phyloP scores from a whole-genome alignment of 2,329 filamentous ascomycete genomes.

The Penicillium glabrum region DNA sequence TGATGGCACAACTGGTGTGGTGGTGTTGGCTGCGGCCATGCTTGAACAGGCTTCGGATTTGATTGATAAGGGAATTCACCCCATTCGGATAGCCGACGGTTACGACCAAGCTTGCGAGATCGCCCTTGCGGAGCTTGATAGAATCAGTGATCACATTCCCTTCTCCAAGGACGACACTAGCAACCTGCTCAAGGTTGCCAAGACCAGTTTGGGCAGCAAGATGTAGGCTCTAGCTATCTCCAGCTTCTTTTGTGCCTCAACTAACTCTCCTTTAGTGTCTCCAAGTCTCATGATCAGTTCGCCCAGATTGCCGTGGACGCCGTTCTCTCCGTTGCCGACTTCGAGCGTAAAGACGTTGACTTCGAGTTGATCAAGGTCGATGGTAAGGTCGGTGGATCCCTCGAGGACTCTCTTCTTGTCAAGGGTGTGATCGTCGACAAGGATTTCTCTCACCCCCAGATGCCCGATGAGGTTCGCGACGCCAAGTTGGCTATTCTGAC shows the following conservation, averaged over 20 bases:
- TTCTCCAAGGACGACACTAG: constrained; percentile 77
- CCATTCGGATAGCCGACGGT: constrained; percentile 96
- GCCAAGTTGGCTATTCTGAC: constrained; percentile 97
- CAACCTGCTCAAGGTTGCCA: constrained; percentile 91
- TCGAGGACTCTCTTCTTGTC: constrained; percentile 91
- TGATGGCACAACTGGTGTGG: constrained; percentile 95
- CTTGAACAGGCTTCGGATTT: constrained; percentile 95
- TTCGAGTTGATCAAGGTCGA: constrained; percentile 99
- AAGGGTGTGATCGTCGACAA: constrained; percentile 99
- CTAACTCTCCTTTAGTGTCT: constrained; percentile 57
- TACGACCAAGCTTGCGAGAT: constrained; percentile 98
- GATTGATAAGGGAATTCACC: constrained; percentile 99
- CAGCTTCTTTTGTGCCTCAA: constrained; percentile 15
- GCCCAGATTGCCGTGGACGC: constrained; percentile 96
- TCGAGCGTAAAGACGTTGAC: constrained; percentile 95
- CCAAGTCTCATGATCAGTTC: constrained; percentile 97
- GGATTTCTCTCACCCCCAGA: constrained; percentile 99
- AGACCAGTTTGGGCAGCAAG: constrained; percentile 95
- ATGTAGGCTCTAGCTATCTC: constrained; percentile 54
- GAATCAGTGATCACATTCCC: constrained; percentile 85
- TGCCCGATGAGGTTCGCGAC: constrained; percentile 92
- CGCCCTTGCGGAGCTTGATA: constrained; percentile 86
- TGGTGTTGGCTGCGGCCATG: constrained; percentile 90
- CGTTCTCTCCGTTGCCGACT: constrained; percentile 90
- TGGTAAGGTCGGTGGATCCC: constrained; percentile 89